A percentile compares a stretch with the other conserved stretches of the same genome.
These are phyloP conservation scores for Magnusiomyces paraingens DNA, from an alignment of 1,139 yeast genomes.

Conservation along the genomic window DNA sequence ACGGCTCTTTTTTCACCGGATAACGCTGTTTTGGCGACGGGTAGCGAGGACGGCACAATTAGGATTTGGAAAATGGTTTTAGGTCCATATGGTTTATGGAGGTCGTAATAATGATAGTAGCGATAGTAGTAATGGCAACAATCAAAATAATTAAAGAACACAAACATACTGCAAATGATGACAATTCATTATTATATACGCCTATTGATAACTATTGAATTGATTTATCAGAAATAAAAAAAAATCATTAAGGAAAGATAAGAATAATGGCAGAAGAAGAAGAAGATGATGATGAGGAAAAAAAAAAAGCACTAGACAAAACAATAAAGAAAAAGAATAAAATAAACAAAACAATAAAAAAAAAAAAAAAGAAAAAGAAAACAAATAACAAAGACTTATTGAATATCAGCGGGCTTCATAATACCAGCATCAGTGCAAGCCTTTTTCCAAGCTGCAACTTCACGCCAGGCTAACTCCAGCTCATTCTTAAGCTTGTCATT, in stretches of 20 bases:
- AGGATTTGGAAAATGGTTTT: conserved; percentile 47
- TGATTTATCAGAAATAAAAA: not conserved
- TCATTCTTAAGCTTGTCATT: conserved; percentile 76
- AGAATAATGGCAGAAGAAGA: not conserved
- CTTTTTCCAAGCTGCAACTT: conserved; percentile 70
- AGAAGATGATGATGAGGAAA: not conserved
- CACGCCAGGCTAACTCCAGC: conserved; percentile 87
- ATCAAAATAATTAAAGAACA: not conserved
- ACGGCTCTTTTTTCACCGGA: conserved; percentile 34
- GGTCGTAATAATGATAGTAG: not conserved
- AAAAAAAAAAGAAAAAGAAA: not conserved
- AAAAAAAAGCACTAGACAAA: not conserved
- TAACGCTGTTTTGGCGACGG: conserved; percentile 46
- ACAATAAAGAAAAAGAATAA: not conserved
- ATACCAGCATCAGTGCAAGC: conserved; percentile 3
- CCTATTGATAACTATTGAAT: not conserved
- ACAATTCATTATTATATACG: not conserved
- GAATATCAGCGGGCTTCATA: not conserved
- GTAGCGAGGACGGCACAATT: conserved; percentile 64
- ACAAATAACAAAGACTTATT: not conserved
- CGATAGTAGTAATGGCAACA: not conserved
- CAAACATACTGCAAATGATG: not conserved
- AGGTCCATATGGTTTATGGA: conserved; percentile 36
- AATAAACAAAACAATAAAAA: not conserved
- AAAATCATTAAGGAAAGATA: not conserved